Percentiles rank a stretch among this genome's conserved stretches.
phyloP scores from a whole-genome alignment of 139 green algal genomes.

The Asterochloris sp. region DNA sequence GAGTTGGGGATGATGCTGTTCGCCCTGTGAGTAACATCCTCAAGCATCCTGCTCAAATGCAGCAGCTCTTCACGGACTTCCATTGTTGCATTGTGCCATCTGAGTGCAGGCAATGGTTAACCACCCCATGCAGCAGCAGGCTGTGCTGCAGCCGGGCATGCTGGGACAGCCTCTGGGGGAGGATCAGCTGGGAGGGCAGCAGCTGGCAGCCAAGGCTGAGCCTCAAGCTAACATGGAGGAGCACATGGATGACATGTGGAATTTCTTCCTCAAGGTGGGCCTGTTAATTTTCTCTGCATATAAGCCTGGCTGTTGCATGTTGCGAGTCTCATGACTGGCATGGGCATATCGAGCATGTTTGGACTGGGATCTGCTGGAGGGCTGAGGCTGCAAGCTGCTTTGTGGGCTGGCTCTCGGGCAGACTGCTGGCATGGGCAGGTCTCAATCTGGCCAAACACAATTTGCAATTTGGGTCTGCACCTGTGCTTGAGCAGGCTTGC shows the following conservation, averaged over 20 bases:
- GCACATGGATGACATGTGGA: conserved; percentile 7
- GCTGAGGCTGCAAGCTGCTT: background rate
- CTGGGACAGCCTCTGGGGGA: background rate
- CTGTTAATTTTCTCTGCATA: background rate
- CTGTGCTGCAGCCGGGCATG: conserved; percentile 1
- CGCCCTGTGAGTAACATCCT: no score
- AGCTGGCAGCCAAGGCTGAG: background rate
- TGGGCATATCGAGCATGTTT: background rate
- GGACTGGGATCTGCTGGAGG: background rate
- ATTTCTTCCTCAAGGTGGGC: conserved; percentile 11
- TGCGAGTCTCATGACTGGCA: no score
- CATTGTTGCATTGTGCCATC: background rate
- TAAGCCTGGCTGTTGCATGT: background rate
- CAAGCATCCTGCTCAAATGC: background rate
- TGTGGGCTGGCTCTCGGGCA: background rate
- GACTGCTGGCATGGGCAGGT: background rate
- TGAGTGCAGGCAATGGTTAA: no score
- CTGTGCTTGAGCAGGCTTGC: no score
- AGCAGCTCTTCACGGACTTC: background rate
- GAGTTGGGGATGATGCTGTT: no score
- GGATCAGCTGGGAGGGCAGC: background rate
- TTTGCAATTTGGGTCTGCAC: no score
- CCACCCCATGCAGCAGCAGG: background rate
- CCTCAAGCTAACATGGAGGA: background rate
- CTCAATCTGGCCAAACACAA: background rate